Conservation (phyloP, 2,329 filamentous ascomycete genomes). For the Ophiostoma montium region DNA sequence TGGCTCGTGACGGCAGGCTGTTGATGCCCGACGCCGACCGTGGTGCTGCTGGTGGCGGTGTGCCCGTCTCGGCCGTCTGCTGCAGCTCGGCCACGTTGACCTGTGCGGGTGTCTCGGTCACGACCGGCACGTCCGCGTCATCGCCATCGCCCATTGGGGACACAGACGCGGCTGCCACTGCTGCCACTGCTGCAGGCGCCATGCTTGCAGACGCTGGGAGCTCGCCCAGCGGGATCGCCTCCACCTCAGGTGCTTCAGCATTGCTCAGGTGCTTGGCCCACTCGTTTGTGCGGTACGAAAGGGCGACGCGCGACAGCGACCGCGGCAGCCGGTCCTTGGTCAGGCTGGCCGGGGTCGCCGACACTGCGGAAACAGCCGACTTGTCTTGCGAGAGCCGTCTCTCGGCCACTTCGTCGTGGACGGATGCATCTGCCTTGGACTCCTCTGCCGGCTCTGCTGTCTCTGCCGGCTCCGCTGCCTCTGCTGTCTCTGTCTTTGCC, state of each 20-base stretch:
- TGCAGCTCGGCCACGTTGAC: slow-evolving; percentile 51
- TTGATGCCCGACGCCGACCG: slow-evolving; percentile 15
- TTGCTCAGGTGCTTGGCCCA: slow-evolving; percentile 82
- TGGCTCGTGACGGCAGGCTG: not conserved
- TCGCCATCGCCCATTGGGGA: no score
- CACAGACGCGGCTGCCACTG: not conserved
- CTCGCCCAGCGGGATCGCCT: slow-evolving; percentile 40
- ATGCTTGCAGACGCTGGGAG: slow-evolving; percentile 8
- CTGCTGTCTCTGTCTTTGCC: slow-evolving; percentile 19
- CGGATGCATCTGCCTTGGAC: not conserved
- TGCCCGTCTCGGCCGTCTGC: slow-evolving; percentile 42
- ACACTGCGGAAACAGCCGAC: slow-evolving; percentile 25
- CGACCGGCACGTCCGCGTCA: no score
- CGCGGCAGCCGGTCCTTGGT: slow-evolving; percentile 50
- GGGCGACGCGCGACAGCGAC: slow-evolving; percentile 60
- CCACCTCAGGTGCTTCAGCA: slow-evolving; percentile 58
- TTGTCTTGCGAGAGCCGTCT: slow-evolving; percentile 13
- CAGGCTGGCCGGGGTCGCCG: slow-evolving; percentile 30
- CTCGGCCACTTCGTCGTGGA: not conserved
- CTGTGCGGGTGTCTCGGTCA: slow-evolving; percentile 41
- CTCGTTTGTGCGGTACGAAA: slow-evolving; percentile 83
- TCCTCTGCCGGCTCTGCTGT: not conserved
- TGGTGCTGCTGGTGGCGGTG: slow-evolving; percentile 25
- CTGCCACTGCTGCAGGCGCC: not conserved
- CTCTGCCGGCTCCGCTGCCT: slow-evolving; percentile 16